Evolutionary conservation across 2,329 filamentous ascomycete species (phyloP).

Genomic region (Chrysosporium queenslandicum): DNA sequence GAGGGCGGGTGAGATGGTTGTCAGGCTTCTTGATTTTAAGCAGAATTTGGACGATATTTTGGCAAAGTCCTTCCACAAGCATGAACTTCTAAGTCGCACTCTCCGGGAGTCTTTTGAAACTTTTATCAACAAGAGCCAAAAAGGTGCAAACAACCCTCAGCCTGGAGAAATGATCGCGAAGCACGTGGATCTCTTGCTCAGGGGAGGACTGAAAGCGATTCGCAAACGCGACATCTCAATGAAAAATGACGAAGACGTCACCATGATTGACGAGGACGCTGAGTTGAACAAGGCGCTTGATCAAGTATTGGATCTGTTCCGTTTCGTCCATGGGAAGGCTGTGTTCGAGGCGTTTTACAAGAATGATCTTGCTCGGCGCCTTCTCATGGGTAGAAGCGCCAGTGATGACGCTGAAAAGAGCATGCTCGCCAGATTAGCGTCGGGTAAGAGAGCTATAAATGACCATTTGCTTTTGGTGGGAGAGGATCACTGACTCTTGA

Average conservation of each 20-base stretch:
- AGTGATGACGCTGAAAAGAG: constrained; percentile 91
- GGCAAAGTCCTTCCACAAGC: constrained; percentile 62
- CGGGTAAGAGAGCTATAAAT: constrained; percentile 36
- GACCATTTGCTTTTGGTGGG: not conserved
- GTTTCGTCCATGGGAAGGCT: constrained; percentile 94
- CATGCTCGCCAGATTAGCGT: constrained; percentile 85
- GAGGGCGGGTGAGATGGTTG: constrained; percentile 74
- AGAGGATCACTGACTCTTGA: constrained; percentile 11
- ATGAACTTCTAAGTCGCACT: constrained; percentile 66
- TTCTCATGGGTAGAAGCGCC: constrained; percentile 85
- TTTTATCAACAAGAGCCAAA: constrained; percentile 84
- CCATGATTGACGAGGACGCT: constrained; percentile 73
- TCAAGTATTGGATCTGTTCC: constrained; percentile 84
- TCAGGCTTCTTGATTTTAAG: constrained; percentile 71
- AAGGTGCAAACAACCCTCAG: constrained; percentile 75
- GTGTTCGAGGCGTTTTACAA: constrained; percentile 99
- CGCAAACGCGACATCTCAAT: constrained; percentile 55
- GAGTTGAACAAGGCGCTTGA: constrained; percentile 89
- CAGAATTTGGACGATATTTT: constrained; percentile 67
- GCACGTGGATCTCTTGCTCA: constrained; percentile 80
- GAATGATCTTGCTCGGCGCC: constrained; percentile 78
- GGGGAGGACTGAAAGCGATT: constrained; percentile 75
- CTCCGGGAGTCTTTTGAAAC: constrained; percentile 75
- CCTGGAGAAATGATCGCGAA: constrained; percentile 98
- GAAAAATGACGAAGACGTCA: constrained; percentile 43